Evolutionary conservation across 179 eudicot genomes (phyloP), one percentile per base, ranked within the genome.

Genomic region (Gypsophila paniculata): DNA sequence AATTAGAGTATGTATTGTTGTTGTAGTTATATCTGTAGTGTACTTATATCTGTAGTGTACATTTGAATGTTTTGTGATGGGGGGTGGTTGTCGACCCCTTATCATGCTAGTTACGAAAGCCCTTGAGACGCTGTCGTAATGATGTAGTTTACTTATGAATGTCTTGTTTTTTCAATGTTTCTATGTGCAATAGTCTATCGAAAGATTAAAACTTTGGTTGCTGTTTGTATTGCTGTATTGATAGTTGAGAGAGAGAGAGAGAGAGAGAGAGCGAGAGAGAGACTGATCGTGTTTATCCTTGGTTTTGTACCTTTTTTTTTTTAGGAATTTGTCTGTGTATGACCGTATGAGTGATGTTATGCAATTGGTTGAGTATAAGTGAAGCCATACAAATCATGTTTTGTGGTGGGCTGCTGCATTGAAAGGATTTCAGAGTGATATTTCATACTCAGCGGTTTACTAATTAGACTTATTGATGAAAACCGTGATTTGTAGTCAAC

Each of bases 401-500:
- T 6, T 52, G 65, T 14, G 55, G 51, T 10, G 64, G 69, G 18
- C 8, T 23, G 15, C 8, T 48, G 53, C 66, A 57, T 49, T 66
- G 8, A 2, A n/a, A 13, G 36, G 23, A 10, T 18, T 18, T 68
- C 13, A 5, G 64, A 23, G 3, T 51, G 69, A 13, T 34, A 3
- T 48, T 67, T 6, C 34, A 26, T 63, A 63, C 54, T 9, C 17
- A 51, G 44, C 58, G 32, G 36, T 22, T 42, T 0, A 42, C 6
- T 0, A 22, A 8, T 63, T 51, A 49, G 14, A 18, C 21, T 14
- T 54, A 32, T 58, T 73, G n/a, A 9, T 68, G 8, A 49, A n/a
- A n/a, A 6, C 32, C 26, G 36, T 59, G 53, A 66, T 7, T 73
- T 73, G 67, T 82, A 95, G 99, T 79, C 96, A 90, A 78, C 90